Evolutionary conservation across 2,329 filamentous ascomycete genomes (phyloP).

Genomic region (Madurella fahalii): DNA sequence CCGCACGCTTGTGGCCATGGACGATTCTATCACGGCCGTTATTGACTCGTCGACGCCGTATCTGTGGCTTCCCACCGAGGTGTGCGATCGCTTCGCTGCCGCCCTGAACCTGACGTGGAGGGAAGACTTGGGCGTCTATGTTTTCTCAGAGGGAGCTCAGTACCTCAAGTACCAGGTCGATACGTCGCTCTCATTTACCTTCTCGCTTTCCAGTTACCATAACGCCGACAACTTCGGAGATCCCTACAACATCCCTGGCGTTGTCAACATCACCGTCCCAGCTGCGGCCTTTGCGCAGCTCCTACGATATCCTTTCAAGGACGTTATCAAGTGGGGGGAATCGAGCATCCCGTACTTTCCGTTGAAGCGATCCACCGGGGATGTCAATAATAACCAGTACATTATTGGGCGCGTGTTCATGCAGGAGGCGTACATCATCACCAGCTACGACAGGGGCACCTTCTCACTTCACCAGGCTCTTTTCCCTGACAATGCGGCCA

Average conservation of each 20-base stretch:
- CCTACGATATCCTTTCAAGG: constrained; percentile 47
- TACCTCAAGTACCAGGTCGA: constrained; percentile 43
- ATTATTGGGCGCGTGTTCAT: constrained; percentile 65
- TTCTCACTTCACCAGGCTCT: constrained; percentile 55
- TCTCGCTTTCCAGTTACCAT: constrained; percentile 53
- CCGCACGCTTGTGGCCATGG: constrained; percentile 40
- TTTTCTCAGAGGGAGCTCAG: constrained; percentile 55
- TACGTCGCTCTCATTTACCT: constrained; percentile 51
- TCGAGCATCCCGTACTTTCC: constrained; percentile 60
- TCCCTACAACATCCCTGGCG: constrained; percentile 44
- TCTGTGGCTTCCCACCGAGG: constrained; percentile 55
- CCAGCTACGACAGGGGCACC: constrained; percentile 49
- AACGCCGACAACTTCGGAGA: constrained; percentile 50
- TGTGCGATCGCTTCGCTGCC: constrained; percentile 62
- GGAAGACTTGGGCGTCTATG: constrained; percentile 59
- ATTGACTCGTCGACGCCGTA: constrained; percentile 64
- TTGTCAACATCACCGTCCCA: constrained; percentile 56
- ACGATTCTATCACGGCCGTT: constrained; percentile 46
- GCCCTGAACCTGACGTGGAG: constrained; percentile 64
- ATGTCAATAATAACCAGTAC: constrained; percentile 49
- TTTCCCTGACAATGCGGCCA: constrained; percentile 43
- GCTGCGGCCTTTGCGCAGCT: constrained; percentile 47
- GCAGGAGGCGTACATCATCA: constrained; percentile 62
- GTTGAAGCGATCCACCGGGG: constrained; percentile 47
- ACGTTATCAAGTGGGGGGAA: constrained; percentile 42